Evolutionary conservation across 768 basidiomycete species (phyloP), one percentile per base, ranked within the genome.

Genomic region (Pulveroboletus sp.): DNA sequence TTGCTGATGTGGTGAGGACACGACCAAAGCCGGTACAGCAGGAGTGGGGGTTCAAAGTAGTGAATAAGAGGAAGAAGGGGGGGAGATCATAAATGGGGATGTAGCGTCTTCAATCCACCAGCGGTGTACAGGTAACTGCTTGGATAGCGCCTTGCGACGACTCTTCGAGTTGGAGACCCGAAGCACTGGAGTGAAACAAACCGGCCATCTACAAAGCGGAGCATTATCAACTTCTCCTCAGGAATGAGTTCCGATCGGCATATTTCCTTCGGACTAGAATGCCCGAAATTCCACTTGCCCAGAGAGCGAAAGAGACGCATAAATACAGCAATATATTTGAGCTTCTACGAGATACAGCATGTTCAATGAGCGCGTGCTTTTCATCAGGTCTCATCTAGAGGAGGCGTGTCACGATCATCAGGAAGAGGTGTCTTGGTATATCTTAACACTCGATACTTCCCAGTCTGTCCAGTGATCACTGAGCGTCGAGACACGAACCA

Each of bases 21-120:
- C 83, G 86, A 54, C 92, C 91, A 2, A 91, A 90, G 69, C 74
- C 79, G 2, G 73, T 82, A 17, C 82, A 83, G 50, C 75, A 80
- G 39, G 88, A 89, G 64, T 94, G 93, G 88, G 84, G 83, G 7
- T 93, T 92, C 76, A 94, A 93, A 71, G 87, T 94, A 6, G 89
- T 93, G 46, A 92, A 93, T 59, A 93, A 94, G 77, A 96, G 94
- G 75, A 96, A 92, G 81, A 91, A 90, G 71, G 79, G 85, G 14
- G 78, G 78, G 27, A 75, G 80, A 59, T 63, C 81, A 40, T 86
- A 64, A 73, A 36, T 30, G 15, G 45, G 47, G 17, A 24, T 18
- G 41, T 41, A 39, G 28, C 30, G 31, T 27, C 35, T 48, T 26
- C 40, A 28, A n/a, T 36, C 31, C 26, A 42, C 21, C 30, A 32